Evolutionary conservation across 495 filamentous ascomycete genomes (phyloP), one percentile per base, ranked within the genome.

Genomic region (Penicillium canescens): DNA sequence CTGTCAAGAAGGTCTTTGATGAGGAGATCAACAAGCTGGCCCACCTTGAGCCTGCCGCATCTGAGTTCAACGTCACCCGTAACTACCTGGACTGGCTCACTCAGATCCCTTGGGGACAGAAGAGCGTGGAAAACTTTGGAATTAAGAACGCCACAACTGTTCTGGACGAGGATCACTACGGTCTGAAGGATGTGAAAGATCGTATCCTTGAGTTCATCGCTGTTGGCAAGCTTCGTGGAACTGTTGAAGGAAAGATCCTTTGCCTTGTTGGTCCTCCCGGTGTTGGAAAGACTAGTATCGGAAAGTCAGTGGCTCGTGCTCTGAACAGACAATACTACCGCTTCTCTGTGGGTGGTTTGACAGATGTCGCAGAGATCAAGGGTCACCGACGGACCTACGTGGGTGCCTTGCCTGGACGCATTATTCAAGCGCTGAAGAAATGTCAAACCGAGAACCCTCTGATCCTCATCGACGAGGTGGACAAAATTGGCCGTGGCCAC

Each of bases 61-160:
- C 92, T 1, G 95, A 98, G 64, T 98, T 98, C 70, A 99, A 98
- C 61, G 95, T 99, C 42, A 99, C 95, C n/a, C 82, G 94, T 44
- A 99, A 98, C 70, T 99, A 99, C 72, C 79, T 99, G 38, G 95
- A 99, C 68, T 98, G 95, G 95, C 77, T 99, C 42, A 98, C 95
- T 5, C 92, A 97, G 63, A 91, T 99, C 46, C 95, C 95, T 1
- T 99, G 95, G 95, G 95, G 95, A 37, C 90, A 92, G 69, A 82
- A 92, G 68, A 96, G 92, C 59, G 87, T 90, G 2, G 95, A 99
- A 72, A 99, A 97, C 71, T 98, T 98, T 66, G 90, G 87, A 28
- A 96, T 99, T 50, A 79, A 87, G 54, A 86, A 98, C 65, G 95
- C 95, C 20, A 90, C 91, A 73, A 83, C 74, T 24, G 92, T 99